These are phyloP conservation scores for Euptelea pleiosperma DNA, from an alignment of 164 flowering plant genomes.

Conservation along the genomic window DNA sequence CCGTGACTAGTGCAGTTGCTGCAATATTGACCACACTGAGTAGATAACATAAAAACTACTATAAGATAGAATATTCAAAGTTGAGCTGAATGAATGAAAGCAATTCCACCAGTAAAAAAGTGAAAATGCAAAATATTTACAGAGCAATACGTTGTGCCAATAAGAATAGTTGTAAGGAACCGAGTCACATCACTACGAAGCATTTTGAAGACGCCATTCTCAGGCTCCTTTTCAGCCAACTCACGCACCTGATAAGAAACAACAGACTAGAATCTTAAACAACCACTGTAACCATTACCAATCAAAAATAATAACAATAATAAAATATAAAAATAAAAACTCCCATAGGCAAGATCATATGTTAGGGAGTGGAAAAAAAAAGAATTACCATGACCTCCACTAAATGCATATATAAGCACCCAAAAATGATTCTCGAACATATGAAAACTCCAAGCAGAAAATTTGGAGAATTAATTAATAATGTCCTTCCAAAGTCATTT, in stretches of 20 bases:
- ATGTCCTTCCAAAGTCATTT: no score
- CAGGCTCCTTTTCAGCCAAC: conserved; percentile 94
- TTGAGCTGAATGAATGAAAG: conserved; percentile 9
- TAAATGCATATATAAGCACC: background rate
- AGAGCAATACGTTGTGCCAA: conserved; percentile 88
- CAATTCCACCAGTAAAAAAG: background rate
- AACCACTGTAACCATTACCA: background rate
- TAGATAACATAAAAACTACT: conserved; percentile 21
- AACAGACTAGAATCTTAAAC: conserved; percentile 3
- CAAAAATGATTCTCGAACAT: no score
- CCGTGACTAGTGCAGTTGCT: conserved; percentile 99
- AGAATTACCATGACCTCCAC: background rate
- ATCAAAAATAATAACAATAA: no score
- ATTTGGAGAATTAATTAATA: no score
- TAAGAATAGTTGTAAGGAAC: conserved; percentile 92
- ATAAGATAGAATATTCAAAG: conserved; percentile 23
- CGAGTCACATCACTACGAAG: conserved; percentile 95
- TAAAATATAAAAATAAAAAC: no score
- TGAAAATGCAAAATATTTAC: conserved; percentile 1
- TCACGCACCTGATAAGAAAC: conserved; percentile 71
- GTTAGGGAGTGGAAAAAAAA: background rate
- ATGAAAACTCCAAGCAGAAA: no score
- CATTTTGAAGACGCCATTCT: conserved; percentile 89
- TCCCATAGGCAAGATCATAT: background rate
- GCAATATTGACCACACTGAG: conserved; percentile 92